A percentile compares a stretch with the other conserved stretches of the same genome.
phyloP scores from a whole-genome alignment of 108 stramenopile genomes.

The Nannochloropsis gaditana region DNA sequence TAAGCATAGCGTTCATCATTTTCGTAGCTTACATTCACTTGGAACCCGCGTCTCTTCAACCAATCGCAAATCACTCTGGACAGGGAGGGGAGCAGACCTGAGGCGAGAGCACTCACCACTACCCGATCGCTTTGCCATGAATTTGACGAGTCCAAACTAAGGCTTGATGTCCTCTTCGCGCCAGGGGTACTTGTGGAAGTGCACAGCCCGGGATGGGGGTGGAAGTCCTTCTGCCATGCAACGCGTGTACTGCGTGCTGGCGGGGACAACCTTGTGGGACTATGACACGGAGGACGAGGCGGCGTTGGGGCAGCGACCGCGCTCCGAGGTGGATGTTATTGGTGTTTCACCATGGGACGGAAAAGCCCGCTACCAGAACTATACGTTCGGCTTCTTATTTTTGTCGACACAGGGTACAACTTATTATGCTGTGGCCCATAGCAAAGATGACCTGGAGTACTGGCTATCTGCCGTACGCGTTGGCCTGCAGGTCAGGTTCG shows the following conservation, averaged over 20 bases:
- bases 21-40: too few species aligned
- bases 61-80: too few species aligned
- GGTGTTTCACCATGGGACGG: slow-evolving; percentile 24
- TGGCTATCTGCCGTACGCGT: not conserved
- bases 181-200: not conserved
- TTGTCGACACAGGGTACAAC: slow-evolving; percentile 13
- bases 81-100: too few species aligned
- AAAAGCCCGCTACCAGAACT: not conserved
- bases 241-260: slow-evolving; percentile 21
- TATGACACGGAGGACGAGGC: slow-evolving; percentile 24
- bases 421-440: not conserved
- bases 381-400: not conserved
- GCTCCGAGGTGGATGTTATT: slow-evolving; percentile 18
- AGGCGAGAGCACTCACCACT: too few species aligned
- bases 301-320: slow-evolving; percentile 3
- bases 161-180: not conserved
- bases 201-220: not conserved
- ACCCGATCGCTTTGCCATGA: too few species aligned
- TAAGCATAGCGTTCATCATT: too few species aligned
- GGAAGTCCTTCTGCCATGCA: slow-evolving; percentile 18
- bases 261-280: slow-evolving; percentile 4
- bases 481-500: slow-evolving; percentile 14
- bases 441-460: not conserved
- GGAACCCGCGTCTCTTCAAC: too few species aligned
- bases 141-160: too few species aligned